These are phyloP conservation scores for Erucastrum elatum DNA, from an alignment of 345 rosid species.

Conservation along the genomic window DNA sequence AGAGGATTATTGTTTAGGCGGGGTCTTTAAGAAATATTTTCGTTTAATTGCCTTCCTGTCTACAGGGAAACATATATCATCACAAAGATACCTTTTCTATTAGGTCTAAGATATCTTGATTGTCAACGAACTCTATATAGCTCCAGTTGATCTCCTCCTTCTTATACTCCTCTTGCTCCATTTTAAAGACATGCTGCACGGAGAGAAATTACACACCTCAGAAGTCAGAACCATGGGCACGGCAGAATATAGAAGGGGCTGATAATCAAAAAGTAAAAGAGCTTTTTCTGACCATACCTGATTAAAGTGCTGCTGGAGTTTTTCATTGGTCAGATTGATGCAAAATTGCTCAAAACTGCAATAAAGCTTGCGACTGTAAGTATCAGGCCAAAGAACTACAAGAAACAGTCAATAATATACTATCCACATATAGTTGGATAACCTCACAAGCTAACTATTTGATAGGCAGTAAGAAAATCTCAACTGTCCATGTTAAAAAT, in stretches of 20 bases:
- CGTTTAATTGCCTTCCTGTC: no score
- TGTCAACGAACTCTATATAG: slow-evolving; percentile 97
- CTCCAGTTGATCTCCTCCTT: slow-evolving; percentile 99
- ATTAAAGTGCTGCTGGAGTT: slow-evolving; percentile 97
- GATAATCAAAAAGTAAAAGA: slow-evolving; percentile 5
- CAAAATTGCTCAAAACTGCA: slow-evolving; percentile 99
- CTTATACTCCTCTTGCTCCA: slow-evolving; percentile 99
- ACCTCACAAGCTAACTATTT: slow-evolving; percentile 18
- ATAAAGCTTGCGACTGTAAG: slow-evolving; percentile 22
- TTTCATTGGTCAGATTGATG: slow-evolving; percentile 97
- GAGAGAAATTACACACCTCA: slow-evolving; percentile 31
- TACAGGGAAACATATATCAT: slow-evolving; percentile 9
- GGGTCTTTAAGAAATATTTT: no score
- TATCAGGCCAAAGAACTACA: slow-evolving; percentile 10
- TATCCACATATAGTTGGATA: not conserved
- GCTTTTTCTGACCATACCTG: slow-evolving; percentile 61
- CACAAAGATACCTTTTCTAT: slow-evolving; percentile 73
- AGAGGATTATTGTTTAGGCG: no score
- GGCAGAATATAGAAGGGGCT: slow-evolving; percentile 27
- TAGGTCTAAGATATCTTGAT: slow-evolving; percentile 89
- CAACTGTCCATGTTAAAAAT: slow-evolving; percentile 4
- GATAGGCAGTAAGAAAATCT: slow-evolving; percentile 7
- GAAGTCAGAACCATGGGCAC: slow-evolving; percentile 23
- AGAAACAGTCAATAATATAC: slow-evolving; percentile 20
- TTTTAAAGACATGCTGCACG: slow-evolving; percentile 95